Percentiles rank a stretch among this genome's conserved stretches.
Evolutionary conservation across 768 basidiomycete species (phyloP).

Genomic region (Kwoniella pini): DNA sequence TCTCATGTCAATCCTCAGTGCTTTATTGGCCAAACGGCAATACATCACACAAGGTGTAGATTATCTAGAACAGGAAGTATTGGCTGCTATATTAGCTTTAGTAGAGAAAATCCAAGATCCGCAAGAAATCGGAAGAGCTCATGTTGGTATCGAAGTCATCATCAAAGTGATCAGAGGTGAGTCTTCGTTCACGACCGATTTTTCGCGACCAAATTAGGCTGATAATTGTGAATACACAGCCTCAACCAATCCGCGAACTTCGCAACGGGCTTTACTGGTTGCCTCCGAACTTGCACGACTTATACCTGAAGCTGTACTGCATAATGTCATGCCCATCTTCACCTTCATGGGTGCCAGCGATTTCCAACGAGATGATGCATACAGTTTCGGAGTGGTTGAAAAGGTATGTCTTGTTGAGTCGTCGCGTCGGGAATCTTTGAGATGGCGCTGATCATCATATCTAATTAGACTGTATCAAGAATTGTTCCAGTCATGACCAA

Average conservation of each 20-base stretch:
- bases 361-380: constrained; percentile 92
- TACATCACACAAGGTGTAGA: constrained; percentile 64
- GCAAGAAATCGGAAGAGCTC: constrained; percentile 41
- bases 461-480: constrained; percentile 76
- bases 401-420: constrained; percentile 67
- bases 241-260: constrained; percentile 88
- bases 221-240: constrained; percentile 62
- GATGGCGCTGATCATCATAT: too few relatives aligned
- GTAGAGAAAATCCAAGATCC: constrained; percentile 55
- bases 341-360: constrained; percentile 99
- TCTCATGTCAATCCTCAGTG: constrained; percentile 71
- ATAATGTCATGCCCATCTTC: constrained; percentile 96
- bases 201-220: too few relatives aligned
- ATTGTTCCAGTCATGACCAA: constrained; percentile 91
- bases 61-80: constrained; percentile 79
- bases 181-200: too few relatives aligned
- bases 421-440: too few relatives aligned
- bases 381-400: constrained; percentile 93
- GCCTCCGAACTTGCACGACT: constrained; percentile 80
- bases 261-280: constrained; percentile 85
- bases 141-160: constrained; percentile 75
- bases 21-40: constrained; percentile 61
- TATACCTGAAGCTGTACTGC: constrained; percentile 85
- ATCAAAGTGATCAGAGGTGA: constrained; percentile 82
- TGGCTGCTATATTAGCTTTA: constrained; percentile 65